Percentiles rank a stretch among this genome's conserved stretches.
phyloP scores from a whole-genome alignment of 805 yeast species.

The Candida xiaguanensis region DNA sequence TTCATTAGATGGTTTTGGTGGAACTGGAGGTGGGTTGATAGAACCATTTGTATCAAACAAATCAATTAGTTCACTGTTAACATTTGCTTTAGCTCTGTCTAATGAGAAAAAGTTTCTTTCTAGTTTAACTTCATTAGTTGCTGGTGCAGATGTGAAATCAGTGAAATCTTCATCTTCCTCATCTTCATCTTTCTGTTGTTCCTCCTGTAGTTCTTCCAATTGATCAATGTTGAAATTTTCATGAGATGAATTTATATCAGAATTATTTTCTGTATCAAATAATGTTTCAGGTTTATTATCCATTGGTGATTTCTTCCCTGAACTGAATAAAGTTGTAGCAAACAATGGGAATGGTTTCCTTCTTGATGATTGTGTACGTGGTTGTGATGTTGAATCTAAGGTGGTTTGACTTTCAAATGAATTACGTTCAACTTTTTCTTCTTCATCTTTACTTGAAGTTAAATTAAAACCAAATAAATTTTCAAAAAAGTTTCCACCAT shows the following conservation, averaged over 20 bases:
- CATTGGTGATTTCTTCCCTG: slow-evolving; percentile 3
- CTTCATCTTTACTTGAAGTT: neutral
- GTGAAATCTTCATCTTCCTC: slow-evolving; percentile 19
- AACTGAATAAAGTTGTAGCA: slow-evolving; percentile 1
- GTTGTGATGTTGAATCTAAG: slow-evolving; percentile 2
- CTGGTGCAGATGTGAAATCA: slow-evolving; percentile 17
- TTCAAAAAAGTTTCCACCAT: slow-evolving; percentile 24
- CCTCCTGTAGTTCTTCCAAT: slow-evolving; percentile 1
- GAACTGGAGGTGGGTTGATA: neutral
- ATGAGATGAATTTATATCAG: neutral
- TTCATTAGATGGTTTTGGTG: neutral
- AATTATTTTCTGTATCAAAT: slow-evolving; percentile 2
- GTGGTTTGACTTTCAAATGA: slow-evolving; percentile 7
- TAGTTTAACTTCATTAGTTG: slow-evolving; percentile 4
- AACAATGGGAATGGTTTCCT: slow-evolving; percentile 4
- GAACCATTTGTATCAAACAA: slow-evolving; percentile 1
- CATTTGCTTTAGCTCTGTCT: slow-evolving; percentile 2
- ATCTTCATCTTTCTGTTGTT: neutral
- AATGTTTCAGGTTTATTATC: slow-evolving; percentile 4
- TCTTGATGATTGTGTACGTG: neutral
- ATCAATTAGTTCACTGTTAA: slow-evolving; percentile 6
- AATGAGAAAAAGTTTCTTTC: slow-evolving; percentile 7
- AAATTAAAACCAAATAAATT: slow-evolving; percentile 24
- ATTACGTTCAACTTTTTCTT: neutral
- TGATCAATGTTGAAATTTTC: neutral